Percentiles rank a stretch among this genome's conserved stretches.
Conservation (phyloP, 371 early-diverging fungal species). For the Mucor sp. region DNA sequence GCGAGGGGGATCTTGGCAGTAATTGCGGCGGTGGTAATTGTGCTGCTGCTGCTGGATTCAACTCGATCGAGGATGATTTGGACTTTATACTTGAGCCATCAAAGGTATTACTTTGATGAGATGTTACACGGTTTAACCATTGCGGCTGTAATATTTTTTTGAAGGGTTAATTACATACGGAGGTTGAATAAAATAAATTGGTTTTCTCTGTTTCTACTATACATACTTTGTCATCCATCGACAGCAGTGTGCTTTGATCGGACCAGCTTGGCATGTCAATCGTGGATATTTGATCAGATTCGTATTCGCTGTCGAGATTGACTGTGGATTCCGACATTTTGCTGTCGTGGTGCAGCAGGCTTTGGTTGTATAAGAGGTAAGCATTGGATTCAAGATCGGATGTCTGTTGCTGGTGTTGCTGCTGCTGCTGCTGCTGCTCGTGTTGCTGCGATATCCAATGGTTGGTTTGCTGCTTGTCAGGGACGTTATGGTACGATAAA, state of each 20-base stretch:
- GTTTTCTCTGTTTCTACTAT: background rate
- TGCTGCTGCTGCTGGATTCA: background rate
- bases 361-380: conserved; percentile 51
- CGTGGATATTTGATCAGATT: conserved; percentile 5
- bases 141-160: conserved; percentile 16
- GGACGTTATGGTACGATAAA: conserved; percentile 8
- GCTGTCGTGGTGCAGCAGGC: background rate
- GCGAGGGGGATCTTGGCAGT: conserved; percentile 22
- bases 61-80: background rate
- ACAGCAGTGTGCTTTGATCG: conserved; percentile 14
- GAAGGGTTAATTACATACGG: background rate
- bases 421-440: too few relatives aligned
- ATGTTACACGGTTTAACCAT: conserved; percentile 60
- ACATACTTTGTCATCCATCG: conserved; percentile 8
- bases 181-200: background rate
- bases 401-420: too few relatives aligned
- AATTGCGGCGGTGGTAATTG: conserved; percentile 13
- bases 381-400: conserved; percentile 53
- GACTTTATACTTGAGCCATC: conserved; percentile 11
- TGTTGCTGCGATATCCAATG: conserved; percentile 40
- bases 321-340: background rate
- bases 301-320: conserved; percentile 8
- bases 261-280: conserved; percentile 16
- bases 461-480: conserved; percentile 4
- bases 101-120: conserved; percentile 66